Evolutionary conservation across 371 early-diverging fungal species (phyloP), one percentile per base, ranked within the genome.

Genomic region (Dinochytrium kinnereticum): DNA sequence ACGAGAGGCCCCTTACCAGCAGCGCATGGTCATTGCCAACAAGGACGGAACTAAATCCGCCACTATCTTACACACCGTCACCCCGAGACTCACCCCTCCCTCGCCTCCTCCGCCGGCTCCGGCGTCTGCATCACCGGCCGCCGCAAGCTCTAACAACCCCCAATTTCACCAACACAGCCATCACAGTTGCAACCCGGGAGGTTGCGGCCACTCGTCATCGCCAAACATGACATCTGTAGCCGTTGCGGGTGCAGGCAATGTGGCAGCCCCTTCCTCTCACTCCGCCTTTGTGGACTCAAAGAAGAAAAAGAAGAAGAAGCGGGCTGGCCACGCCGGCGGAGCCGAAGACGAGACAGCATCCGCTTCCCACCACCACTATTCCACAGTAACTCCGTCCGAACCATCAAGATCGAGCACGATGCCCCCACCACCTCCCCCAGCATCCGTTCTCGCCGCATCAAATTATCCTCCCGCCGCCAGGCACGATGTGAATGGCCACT

Each of bases 11-110:
- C 19, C 64, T 1, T 74, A 74, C 64, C 74, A 78, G 59, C 78
- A 78, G 65, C 78, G 78, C 31, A 75, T 75, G 75, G 68, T 78
- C 39, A 78, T 78, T 72, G 74, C 72, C 59, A 70, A 40, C 66
- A 78, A 75, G 64, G 78, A 78, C 78, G 78, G 78, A 21, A 71
- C 75, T 5, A 78, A 78, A 55, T 74, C 78, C 19, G 78, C 78
- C 30, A 78, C 78, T 15, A 78, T 78, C 34, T 51, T 77, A 70
- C 77, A 77, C 59, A 77, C 73, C 36, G 77, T 73, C 33, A 73
- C 51, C 59, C 70, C 77, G 2, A 64, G 13, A 64, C 64, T 24
- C 7, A 7, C 26, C 5, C 26, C 57, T 15, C 24, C 57, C 5
- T 24, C 64, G 24, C 36, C 39, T 61, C 26, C 64, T 28, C 33